A percentile compares a stretch with the other conserved stretches of the same genome.
Conservation (phyloP, 306 rosid genomes). For the Malus domestica region ASM211411v1 NC_041791.1:31179001-31179500, state of each 20-base stretch:
- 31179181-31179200: slow-evolving; percentile 84
- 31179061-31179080: background rate
- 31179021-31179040: background rate
- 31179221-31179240: slow-evolving; percentile 63
- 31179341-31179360: slow-evolving; percentile 8
- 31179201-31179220: slow-evolving; percentile 30
- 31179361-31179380: background rate
- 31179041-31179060: background rate
- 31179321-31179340: background rate
- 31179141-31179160: slow-evolving; percentile 9
- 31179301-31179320: background rate
- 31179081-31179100: background rate
- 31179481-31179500: too few relatives aligned
- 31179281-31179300: background rate
- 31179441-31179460: too few relatives aligned
- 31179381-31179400: background rate
- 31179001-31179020: background rate
- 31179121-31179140: background rate
- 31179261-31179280: slow-evolving; percentile 21
- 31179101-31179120: background rate
- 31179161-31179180: slow-evolving; percentile 25
- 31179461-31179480: too few relatives aligned
- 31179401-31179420: too few relatives aligned
- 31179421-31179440: too few relatives aligned
- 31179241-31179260: slow-evolving; percentile 64